Percentiles rank a stretch among this genome's conserved stretches.
phyloP scores from a whole-genome alignment of 306 rosid species.

The Quercus glauca region DNA sequence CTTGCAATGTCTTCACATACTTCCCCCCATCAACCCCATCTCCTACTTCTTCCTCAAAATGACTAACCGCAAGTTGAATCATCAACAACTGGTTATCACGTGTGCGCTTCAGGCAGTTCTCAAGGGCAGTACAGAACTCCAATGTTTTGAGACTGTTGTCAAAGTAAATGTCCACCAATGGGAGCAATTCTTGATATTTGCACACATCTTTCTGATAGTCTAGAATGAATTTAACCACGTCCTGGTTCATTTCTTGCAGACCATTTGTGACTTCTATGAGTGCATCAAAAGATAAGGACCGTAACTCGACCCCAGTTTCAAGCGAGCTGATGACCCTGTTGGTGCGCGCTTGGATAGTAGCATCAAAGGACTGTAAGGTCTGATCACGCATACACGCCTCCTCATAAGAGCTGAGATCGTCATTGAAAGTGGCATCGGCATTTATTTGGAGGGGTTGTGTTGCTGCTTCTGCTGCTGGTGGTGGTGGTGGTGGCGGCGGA shows the following conservation, averaged over 20 bases:
- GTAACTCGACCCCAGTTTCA: conserved; percentile 50
- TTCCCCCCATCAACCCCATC: conserved; percentile 44
- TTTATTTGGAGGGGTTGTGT: conserved; percentile 34
- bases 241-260: conserved; percentile 74
- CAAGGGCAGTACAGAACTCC: conserved; percentile 70
- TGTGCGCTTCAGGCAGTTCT: conserved; percentile 56
- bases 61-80: conserved; percentile 52
- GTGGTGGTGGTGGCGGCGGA: accelerated
- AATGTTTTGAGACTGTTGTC: conserved; percentile 62
- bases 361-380: conserved; percentile 65
- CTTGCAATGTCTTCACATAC: conserved; percentile 61
- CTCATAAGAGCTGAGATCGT: conserved; percentile 76
- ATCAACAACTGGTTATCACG: conserved; percentile 49
- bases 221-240: conserved; percentile 60
- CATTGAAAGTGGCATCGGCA: conserved; percentile 34
- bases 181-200: conserved; percentile 54
- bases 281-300: conserved; percentile 64
- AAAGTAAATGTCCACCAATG: conserved; percentile 66
- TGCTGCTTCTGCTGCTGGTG: too few relatives aligned
- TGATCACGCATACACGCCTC: conserved; percentile 64
- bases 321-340: conserved; percentile 63
- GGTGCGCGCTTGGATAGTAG: conserved; percentile 57
- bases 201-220: conserved; percentile 68
- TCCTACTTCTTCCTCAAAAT: conserved; percentile 58
- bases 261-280: conserved; percentile 67